These are phyloP conservation scores for Pilasporangium apinafurcum DNA, from an alignment of 352 stramenopile genomes.

Conservation along the genomic window DNA sequence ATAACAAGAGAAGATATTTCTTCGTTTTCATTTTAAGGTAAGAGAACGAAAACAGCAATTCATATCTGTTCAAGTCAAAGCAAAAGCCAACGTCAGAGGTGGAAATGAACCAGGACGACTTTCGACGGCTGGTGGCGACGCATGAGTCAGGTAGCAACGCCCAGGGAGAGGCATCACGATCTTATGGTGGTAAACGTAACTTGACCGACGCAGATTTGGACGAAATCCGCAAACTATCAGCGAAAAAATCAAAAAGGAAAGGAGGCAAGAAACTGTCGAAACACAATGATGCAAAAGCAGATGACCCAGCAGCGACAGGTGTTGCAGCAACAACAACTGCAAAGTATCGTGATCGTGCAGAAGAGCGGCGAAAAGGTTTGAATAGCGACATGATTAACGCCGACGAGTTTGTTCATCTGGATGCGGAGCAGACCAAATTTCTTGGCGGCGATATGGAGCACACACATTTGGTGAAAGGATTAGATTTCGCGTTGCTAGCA, in stretches of 20 bases:
- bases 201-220: conserved; percentile 42
- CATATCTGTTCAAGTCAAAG: background rate
- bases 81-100: too few species aligned
- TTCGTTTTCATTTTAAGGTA: too few species aligned
- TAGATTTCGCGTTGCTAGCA: conserved; percentile 84
- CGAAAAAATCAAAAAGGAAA: conserved; percentile 61
- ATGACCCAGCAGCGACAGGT: background rate
- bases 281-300: conserved; percentile 5
- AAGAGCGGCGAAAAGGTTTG: conserved; percentile 39
- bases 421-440: conserved; percentile 80
- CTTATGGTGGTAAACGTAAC: conserved; percentile 50
- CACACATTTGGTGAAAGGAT: conserved; percentile 85
- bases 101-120: conserved; percentile 76
- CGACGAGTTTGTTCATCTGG: conserved; percentile 41
- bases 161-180: conserved; percentile 1
- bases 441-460: conserved; percentile 76
- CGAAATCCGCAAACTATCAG: conserved; percentile 37
- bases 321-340: background rate
- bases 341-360: conserved; percentile 68
- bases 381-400: conserved; percentile 37
- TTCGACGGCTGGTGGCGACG: conserved; percentile 46
- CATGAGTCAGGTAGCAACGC: conserved; percentile 7
- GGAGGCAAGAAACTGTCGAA: conserved; percentile 31
- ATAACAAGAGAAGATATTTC: too few species aligned
- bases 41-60: too few species aligned